Percentiles rank a stretch among this genome's conserved stretches.
Conservation (phyloP, 192 early-diverging fungal species). For the Lobulomyces angularis region DNA sequence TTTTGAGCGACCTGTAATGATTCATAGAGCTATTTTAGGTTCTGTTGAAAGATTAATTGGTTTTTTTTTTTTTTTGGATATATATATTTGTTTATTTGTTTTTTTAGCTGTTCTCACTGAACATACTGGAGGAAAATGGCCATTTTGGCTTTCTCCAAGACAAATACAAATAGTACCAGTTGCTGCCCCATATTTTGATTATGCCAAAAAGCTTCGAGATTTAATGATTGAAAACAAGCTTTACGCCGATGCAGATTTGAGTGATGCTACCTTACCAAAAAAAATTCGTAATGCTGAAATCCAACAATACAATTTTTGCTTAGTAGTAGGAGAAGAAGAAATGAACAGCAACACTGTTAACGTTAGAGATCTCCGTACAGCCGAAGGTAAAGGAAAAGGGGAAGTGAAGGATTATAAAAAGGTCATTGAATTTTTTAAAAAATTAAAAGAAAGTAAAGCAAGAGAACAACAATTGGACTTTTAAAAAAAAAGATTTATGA, state of each 20-base stretch:
- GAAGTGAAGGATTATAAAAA: constrained; percentile 54
- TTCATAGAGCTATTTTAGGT: constrained; percentile 94
- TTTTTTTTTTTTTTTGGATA: too few species aligned
- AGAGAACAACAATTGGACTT: too few species aligned
- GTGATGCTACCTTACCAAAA: constrained; percentile 84
- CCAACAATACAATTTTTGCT: constrained; percentile 92
- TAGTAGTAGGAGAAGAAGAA: constrained; percentile 85
- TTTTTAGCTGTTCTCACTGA: constrained; percentile 95
- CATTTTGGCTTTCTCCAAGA: constrained; percentile 93
- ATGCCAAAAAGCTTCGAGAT: constrained; percentile 65
- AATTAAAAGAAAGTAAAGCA: constrained; percentile 46
- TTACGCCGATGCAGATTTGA: constrained; percentile 73
- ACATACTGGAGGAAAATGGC: constrained; percentile 94
- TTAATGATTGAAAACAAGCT: constrained; percentile 61
- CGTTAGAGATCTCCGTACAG: constrained; percentile 77
- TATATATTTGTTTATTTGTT: too few species aligned
- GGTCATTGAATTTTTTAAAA: constrained; percentile 37
- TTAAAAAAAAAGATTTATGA: too few species aligned
- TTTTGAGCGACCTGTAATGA: constrained; percentile 85
- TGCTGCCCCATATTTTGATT: constrained; percentile 59
- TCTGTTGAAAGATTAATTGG: constrained; percentile 91
- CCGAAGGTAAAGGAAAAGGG: constrained; percentile 65
- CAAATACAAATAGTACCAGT: constrained; percentile 88
- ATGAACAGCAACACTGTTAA: constrained; percentile 67
- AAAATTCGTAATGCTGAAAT: constrained; percentile 95